Base-by-base conservation (phyloP, 805 yeast genomes). In the Wickerhamiella hasegawae region DNA sequence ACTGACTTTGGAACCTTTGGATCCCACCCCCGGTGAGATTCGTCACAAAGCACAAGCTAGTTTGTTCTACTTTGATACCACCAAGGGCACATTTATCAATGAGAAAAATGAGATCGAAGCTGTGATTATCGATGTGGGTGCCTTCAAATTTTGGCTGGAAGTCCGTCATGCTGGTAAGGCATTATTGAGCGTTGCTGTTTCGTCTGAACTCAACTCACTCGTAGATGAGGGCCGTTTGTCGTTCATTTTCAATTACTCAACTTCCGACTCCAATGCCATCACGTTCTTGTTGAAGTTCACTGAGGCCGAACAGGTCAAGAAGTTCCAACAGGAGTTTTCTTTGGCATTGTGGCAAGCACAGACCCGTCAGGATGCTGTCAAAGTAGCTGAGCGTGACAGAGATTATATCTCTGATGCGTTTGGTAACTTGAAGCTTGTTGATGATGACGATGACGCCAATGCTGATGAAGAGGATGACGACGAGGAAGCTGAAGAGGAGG, bases 251-350 rank as follows among this genome's bases (percentile, higher is more conserved):
- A 77, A 79, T 51, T 64, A 69, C 42, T 58, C 55, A 19, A 45
- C 57, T 4, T 63, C 53, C 4, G 53, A 47, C 31, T 52, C 54
- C 2, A 46, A 52, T 1, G 66, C 73, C 0, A 58, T 64, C 18
- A 75, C 93, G 1, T 79, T 77, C 67, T 61, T 80, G 44, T 45
- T 80, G 26, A 69, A 65, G 45, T 81, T 83, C 47, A 42, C 43
- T 1, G 51, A 54, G 27, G 48, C 55, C 8, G 56, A 57, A 1
- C 51, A 50, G 0, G 63, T 75, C 38, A 57, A 59, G 17, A 42
- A 48, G 9, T 79, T 81, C 50, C 81, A 79, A 54, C 49, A 51
- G 2, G 51, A 42, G 2, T 66, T 73, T 43, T 64, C 71, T 47
- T 60, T 58, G 28, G 60, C 73, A 2, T 53, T 71, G 33, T 80